These are phyloP conservation scores for Nothophoma quercina DNA, from an alignment of 2,329 filamentous ascomycete genomes.

Conservation along the genomic window DNA sequence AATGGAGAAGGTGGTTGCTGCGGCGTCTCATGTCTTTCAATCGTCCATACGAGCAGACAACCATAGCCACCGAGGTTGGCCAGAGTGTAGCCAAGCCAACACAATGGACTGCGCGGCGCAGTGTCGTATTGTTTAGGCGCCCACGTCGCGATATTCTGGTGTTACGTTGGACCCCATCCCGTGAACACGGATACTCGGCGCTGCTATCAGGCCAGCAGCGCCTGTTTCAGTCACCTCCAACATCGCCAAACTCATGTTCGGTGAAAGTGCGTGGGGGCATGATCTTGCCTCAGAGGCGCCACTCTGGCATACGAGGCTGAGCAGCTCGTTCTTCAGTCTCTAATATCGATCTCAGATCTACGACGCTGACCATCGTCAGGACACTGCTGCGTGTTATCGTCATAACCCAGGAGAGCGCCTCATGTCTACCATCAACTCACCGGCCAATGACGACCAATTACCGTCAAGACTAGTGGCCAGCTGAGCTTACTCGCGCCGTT, in stretches of 20 bases:
- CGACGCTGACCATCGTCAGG: conserved; percentile 2
- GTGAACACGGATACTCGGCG: conserved; percentile 17
- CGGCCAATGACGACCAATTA: conserved; percentile 8
- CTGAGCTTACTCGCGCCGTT: conserved; percentile 3
- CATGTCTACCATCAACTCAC: neutral
- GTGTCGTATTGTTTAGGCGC: conserved; percentile 14
- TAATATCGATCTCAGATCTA: neutral
- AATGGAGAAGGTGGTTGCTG: conserved; percentile 24
- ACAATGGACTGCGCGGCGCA: conserved; percentile 11
- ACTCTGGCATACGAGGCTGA: conserved; percentile 22
- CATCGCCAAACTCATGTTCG: conserved; percentile 9
- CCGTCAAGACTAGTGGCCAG: neutral
- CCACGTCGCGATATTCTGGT: conserved; percentile 17
- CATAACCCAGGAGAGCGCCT: neutral
- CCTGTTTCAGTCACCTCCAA: conserved; percentile 24
- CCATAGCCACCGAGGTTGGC: conserved; percentile 2
- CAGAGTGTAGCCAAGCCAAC: conserved; percentile 6
- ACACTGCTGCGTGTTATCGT: neutral
- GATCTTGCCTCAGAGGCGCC: neutral
- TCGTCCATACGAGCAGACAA: conserved; percentile 5
- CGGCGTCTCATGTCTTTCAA: conserved; percentile 16
- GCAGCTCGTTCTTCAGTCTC: conserved; percentile 12
- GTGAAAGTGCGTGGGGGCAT: conserved; percentile 22
- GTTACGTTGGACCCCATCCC: conserved; percentile 22
- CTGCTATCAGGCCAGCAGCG: conserved; percentile 16